Percentiles rank a stretch among this genome's conserved stretches.
phyloP scores from a whole-genome alignment of 2,329 filamentous ascomycete genomes.

The Aspergillus sp. region DNA sequence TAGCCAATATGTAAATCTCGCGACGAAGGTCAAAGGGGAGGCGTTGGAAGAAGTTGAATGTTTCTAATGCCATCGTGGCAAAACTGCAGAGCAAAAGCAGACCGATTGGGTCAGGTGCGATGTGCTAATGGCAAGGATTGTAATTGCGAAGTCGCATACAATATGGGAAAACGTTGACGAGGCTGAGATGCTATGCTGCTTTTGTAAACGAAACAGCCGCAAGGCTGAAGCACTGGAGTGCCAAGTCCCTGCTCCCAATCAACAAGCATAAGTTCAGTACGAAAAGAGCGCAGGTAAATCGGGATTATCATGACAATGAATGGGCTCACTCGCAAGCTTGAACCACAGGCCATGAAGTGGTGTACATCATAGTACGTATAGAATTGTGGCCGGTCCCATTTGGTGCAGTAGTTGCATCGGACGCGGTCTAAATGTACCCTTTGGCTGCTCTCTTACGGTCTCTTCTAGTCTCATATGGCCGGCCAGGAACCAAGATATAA shows the following conservation, averaged over 20 bases:
- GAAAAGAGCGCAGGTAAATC: neutral
- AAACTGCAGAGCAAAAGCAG: neutral
- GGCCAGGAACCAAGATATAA: too few relatives aligned
- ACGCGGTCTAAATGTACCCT: too few relatives aligned
- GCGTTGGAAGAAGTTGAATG: neutral
- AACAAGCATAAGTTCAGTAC: neutral
- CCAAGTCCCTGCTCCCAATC: neutral
- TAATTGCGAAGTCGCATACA: neutral
- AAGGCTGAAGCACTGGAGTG: neutral
- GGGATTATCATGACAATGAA: neutral
- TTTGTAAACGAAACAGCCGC: neutral
- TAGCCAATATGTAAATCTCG: conserved; percentile 2
- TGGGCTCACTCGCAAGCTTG: neutral
- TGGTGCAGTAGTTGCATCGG: too few relatives aligned
- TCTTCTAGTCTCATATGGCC: too few relatives aligned
- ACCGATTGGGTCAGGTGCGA: neutral
- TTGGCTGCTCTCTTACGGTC: too few relatives aligned
- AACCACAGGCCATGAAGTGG: too few relatives aligned
- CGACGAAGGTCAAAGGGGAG: conserved; percentile 2
- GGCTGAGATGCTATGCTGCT: neutral
- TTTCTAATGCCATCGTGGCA: neutral
- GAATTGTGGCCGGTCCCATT: too few relatives aligned
- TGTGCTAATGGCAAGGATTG: neutral
- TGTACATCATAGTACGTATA: too few relatives aligned
- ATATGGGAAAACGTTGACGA: neutral